Evolutionary conservation across 345 rosid genomes (phyloP), one percentile per base, ranked within the genome.

Genomic region (Pistacia vera): DNA sequence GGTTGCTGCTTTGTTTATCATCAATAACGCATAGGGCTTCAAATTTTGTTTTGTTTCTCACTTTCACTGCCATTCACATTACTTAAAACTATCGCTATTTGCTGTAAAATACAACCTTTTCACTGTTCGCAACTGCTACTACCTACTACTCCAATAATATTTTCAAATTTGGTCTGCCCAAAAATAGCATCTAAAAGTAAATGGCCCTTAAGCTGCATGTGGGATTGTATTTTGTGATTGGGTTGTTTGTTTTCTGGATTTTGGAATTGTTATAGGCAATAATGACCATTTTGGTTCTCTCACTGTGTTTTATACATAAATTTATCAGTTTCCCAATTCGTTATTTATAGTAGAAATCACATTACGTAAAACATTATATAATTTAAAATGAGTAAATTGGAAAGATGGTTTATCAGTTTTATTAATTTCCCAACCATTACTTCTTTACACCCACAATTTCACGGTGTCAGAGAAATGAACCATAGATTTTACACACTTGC

Each of bases 401-500:
- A 68, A 54, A 66, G 77, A 81, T 18, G 73, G 70, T 22, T 0
- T 49, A 22, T 57, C 16, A 44, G 58, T 83, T 80, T 78, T 82
- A 80, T 84, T 82, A 54, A 54, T 54, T 48, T 63, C 49, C 66
- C 68, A 66, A 25, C 59, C 48, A 55, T 58, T n/a, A 36, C 49
- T 66, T 66, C 54, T 79, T 76, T 76, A 78, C 77, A 71, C 72
- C 66, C 83, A 76, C 78, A 73, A 79, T 68, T 75, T 72, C 48
- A 51, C 49, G 17, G 60, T 63, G 25, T 71, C 17, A 75, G 76
- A 58, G 78, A 68, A 78, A 66, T 56, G 63, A 75, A 68, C 3
- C 55, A 38, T 14, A 12, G 70, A 65, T 66, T 71, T 71, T 68
- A 76, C 73, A 81, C 81, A 76, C 75, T 81, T 81, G 76, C 58